phyloP scores from a whole-genome alignment of 176 grass and related monocot genomes.

The Aegilops bicornis region DNA sequence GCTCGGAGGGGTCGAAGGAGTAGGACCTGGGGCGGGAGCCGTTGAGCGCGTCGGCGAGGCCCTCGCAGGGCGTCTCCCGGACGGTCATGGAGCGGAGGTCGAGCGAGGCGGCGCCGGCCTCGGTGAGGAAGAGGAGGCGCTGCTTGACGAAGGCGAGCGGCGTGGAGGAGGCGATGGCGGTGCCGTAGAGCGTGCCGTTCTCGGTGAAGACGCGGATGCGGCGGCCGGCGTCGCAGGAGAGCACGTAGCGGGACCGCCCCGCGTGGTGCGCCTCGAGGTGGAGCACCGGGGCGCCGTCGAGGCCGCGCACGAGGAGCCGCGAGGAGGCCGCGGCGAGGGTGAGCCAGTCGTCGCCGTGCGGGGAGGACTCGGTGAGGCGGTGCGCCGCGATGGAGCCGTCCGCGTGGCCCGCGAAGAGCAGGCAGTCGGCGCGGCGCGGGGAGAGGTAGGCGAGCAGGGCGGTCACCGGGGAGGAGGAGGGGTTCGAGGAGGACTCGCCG shows the following conservation, averaged over 20 bases:
- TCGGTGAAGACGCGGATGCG: slow-evolving; percentile 93
- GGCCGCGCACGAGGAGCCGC: slow-evolving; percentile 56
- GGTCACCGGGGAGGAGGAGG: slow-evolving; percentile 43
- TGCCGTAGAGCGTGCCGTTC: slow-evolving; percentile 91
- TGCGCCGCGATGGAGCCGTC: slow-evolving; percentile 77
- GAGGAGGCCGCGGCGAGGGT: slow-evolving; percentile 51
- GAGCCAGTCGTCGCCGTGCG: slow-evolving; percentile 75
- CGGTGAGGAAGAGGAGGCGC: slow-evolving; percentile 85
- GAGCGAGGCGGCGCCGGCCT: slow-evolving; percentile 69
- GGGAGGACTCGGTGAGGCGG: slow-evolving; percentile 58
- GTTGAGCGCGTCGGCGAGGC: slow-evolving; percentile 52
- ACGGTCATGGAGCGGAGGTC: slow-evolving; percentile 85
- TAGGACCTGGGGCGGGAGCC: slow-evolving; percentile 67
- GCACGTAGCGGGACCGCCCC: slow-evolving; percentile 65
- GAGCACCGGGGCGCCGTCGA: slow-evolving; percentile 62
- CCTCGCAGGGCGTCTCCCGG: slow-evolving; percentile 76
- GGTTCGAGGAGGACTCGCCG: not conserved
- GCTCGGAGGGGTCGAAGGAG: slow-evolving; percentile 81
- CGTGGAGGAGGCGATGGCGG: slow-evolving; percentile 67
- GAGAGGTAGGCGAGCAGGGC: slow-evolving; percentile 74
- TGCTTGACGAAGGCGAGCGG: slow-evolving; percentile 91
- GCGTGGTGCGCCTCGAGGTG: slow-evolving; percentile 81
- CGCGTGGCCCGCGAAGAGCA: slow-evolving; percentile 70
- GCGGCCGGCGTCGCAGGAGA: slow-evolving; percentile 63
- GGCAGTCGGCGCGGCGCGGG: slow-evolving; percentile 55